Conservation (phyloP, 2,329 filamentous ascomycete species). For the Botrytis byssoidea region DNA sequence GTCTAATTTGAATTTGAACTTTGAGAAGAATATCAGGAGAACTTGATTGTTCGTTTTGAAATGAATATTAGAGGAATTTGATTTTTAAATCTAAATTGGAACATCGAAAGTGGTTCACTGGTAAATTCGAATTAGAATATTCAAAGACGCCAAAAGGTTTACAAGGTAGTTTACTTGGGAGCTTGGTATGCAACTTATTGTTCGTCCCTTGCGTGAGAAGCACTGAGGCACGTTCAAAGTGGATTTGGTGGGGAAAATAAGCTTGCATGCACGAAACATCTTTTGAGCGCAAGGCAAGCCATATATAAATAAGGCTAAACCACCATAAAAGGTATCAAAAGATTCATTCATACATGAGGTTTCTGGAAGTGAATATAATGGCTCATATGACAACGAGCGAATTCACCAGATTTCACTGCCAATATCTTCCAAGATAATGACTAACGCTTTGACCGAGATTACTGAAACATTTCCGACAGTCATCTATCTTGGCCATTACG, state of each 20-base stretch:
- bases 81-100: background rate
- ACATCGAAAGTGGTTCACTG: background rate
- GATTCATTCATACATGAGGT: background rate
- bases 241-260: background rate
- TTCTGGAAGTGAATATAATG: background rate
- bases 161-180: background rate
- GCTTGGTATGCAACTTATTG: background rate
- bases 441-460: background rate
- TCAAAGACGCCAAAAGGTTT: background rate
- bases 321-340: background rate
- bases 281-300: background rate
- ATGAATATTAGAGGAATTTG: background rate
- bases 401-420: background rate
- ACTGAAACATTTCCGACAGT: conserved; percentile 2
- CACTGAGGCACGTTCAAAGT: background rate
- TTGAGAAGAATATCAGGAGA: no score
- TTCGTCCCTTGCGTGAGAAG: background rate
- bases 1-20: background rate
- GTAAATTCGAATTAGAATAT: background rate
- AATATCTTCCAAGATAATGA: background rate
- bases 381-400: background rate
- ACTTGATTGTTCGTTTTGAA: no score
- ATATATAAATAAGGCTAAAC: background rate
- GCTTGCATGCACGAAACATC: background rate
- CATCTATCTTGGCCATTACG: background rate